A percentile compares a stretch with the other conserved stretches of the same genome.
Conservation (phyloP, 106 monocot genomes). For the Xerophyta viscosa region DNA sequence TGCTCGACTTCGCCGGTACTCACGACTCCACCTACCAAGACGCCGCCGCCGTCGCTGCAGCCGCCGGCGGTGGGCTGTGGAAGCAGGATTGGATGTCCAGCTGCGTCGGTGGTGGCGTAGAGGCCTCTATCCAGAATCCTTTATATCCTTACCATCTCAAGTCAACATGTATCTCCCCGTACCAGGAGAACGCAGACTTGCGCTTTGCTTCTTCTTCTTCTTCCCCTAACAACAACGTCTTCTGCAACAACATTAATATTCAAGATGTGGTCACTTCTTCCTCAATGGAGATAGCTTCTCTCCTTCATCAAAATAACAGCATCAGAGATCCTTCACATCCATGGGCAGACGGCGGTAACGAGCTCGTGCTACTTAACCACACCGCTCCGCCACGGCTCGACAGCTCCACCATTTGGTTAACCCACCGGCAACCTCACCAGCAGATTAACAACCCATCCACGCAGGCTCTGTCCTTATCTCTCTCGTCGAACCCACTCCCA, state of each 20-base stretch:
- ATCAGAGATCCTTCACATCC: not conserved
- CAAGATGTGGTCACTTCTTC: conserved; percentile 12
- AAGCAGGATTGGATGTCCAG: conserved; percentile 1
- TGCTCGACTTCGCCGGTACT: not conserved
- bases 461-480: conserved; percentile 28
- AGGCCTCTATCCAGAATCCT: not conserved
- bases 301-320: not conserved
- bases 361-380: conserved; percentile 12
- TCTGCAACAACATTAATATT: conserved; percentile 3
- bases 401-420: not conserved
- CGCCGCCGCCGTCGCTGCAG: not conserved
- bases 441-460: not conserved
- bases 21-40: not conserved
- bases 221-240: not conserved
- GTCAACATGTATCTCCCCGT: not conserved
- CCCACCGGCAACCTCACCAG: not conserved
- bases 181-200: conserved; percentile 4
- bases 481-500: conserved; percentile 21
- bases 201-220: conserved; percentile 3
- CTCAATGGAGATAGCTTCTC: not conserved
- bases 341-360: conserved; percentile 11
- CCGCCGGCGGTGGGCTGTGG: too few species aligned
- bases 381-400: not conserved
- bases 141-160: conserved; percentile 9
- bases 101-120: not conserved